Conservation (phyloP, 441 rosid genomes). For the Isatis lusitanica region DNA sequence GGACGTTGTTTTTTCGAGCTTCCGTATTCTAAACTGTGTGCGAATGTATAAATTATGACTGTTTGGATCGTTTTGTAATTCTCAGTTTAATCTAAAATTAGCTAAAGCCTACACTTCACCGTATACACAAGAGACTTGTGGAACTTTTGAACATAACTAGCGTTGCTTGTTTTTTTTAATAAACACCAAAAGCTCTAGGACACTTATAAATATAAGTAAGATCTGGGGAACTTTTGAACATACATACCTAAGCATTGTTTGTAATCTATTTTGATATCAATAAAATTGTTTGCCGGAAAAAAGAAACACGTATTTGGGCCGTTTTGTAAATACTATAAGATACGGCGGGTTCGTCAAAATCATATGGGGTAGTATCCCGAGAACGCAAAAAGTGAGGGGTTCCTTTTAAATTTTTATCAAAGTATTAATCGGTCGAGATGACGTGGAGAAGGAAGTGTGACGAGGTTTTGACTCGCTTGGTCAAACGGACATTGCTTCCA, state of each 20-base stretch:
- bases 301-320: neutral
- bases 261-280: too few relatives aligned
- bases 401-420: neutral
- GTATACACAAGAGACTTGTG: neutral
- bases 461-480: constrained; percentile 19
- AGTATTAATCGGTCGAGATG: neutral
- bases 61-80: constrained; percentile 21
- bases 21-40: neutral
- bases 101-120: neutral
- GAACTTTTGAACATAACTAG: neutral
- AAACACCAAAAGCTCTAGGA: neutral
- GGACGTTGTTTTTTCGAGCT: constrained; percentile 16
- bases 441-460: constrained; percentile 8
- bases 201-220: neutral
- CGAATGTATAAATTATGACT: neutral
- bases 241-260: too few relatives aligned
- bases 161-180: neutral
- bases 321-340: neutral
- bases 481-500: neutral
- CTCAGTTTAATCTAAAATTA: constrained; percentile 5
- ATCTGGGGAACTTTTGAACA: too few relatives aligned
- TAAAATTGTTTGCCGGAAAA: too few relatives aligned
- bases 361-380: neutral
- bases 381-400: neutral
- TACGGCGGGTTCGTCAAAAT: neutral